Evolutionary conservation across 2,329 filamentous ascomycete species (phyloP).

Genomic region (Cercospora zeina): DNA sequence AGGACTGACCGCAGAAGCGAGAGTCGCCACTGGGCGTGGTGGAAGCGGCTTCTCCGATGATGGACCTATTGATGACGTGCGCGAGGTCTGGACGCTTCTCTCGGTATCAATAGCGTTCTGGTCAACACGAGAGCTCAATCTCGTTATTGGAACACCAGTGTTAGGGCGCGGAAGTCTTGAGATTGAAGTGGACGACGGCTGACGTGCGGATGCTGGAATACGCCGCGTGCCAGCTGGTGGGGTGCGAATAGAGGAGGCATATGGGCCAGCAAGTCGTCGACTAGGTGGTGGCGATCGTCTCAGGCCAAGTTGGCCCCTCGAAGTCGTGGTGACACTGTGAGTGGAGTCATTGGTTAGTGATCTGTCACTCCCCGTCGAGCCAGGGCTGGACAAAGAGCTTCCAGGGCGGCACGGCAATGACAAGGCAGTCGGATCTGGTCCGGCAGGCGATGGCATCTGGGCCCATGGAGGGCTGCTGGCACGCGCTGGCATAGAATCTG

Average conservation of each 20-base stretch:
- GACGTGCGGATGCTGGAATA: constrained; percentile 1
- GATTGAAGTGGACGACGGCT: constrained; percentile 1
- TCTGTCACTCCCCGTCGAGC: constrained; percentile 6
- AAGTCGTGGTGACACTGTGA: neutral
- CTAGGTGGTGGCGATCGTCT: constrained; percentile 1
- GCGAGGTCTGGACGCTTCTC: neutral
- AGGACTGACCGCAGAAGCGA: constrained; percentile 39
- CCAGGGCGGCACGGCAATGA: neutral
- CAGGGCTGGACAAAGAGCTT: neutral
- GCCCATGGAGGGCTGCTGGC: neutral
- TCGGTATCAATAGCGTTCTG: constrained; percentile 6
- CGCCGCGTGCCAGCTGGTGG: constrained; percentile 16
- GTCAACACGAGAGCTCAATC: constrained; percentile 13
- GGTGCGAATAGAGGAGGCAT: constrained; percentile 34
- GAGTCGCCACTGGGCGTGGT: constrained; percentile 41
- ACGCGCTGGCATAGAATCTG: neutral
- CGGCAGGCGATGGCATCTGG: neutral
- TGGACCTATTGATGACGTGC: neutral
- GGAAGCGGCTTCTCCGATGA: constrained; percentile 43
- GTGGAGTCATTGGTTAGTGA: constrained; percentile 3
- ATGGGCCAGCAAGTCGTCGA: constrained; percentile 29
- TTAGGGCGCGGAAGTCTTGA: constrained; percentile 6
- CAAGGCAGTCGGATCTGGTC: neutral
- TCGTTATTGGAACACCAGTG: neutral
- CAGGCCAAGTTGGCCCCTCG: neutral